These are phyloP conservation scores for Plasmodium sp. DNA, from an alignment of 169 alveolate species.

Conservation along the genomic window DNA sequence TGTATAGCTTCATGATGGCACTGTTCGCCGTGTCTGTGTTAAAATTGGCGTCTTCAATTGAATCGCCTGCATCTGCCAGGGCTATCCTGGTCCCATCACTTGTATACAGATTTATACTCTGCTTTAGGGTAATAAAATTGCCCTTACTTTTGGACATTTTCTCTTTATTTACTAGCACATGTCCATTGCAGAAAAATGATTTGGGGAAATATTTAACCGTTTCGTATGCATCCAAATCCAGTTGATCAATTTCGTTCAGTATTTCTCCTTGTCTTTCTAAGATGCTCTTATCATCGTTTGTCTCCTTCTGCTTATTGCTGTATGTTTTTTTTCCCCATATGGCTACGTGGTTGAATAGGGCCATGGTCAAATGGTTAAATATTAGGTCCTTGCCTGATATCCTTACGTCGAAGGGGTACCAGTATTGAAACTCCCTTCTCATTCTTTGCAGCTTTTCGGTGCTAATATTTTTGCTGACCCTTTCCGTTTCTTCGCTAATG, in stretches of 20 bases:
- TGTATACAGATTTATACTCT: constrained; percentile 93
- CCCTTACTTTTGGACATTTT: constrained; percentile 98
- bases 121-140: constrained; percentile 96
- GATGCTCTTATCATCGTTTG: constrained; percentile 29
- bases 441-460: constrained; percentile 80
- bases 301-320: constrained; percentile 6
- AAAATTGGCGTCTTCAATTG: constrained; percentile 97
- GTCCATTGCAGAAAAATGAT: constrained; percentile 98
- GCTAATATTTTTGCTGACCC: constrained; percentile 81
- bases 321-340: constrained; percentile 93
- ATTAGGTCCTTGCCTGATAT: constrained; percentile 98
- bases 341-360: constrained; percentile 99
- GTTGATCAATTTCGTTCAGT: constrained; percentile 35
- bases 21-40: constrained; percentile 89
- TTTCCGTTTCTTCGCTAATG: constrained; percentile 87
- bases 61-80: constrained; percentile 99
- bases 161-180: constrained; percentile 95
- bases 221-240: constrained; percentile 8
- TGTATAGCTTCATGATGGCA: constrained; percentile 87
- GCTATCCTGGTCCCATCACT: constrained; percentile 98
- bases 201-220: constrained; percentile 89
- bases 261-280: constrained; percentile 65
- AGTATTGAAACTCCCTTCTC: constrained; percentile 95
- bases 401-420: constrained; percentile 93
- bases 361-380: constrained; percentile 98